A percentile compares a stretch with the other conserved stretches of the same genome.
phyloP scores from a whole-genome alignment of 2,329 filamentous ascomycete genomes.

The Fusarium floridanum region DNA sequence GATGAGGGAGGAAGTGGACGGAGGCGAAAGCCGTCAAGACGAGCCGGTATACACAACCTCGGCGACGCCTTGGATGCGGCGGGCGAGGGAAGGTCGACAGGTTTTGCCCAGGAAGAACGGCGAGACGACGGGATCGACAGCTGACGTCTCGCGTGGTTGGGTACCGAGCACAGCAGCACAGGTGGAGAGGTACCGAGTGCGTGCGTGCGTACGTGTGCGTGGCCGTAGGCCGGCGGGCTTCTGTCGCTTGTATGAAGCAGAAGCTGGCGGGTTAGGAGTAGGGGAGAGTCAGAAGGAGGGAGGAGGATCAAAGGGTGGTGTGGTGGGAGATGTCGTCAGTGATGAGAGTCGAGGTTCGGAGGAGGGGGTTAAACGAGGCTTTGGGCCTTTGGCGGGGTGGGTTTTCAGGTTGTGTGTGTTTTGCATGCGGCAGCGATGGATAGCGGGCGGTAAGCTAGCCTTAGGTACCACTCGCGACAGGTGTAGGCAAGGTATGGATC shows the following conservation, averaged over 20 bases:
- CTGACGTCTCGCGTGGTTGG: conserved; percentile 31
- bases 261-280: conserved; percentile 34
- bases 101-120: neutral
- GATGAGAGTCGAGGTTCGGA: conserved; percentile 46
- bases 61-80: conserved; percentile 24
- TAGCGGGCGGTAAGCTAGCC: conserved; percentile 35
- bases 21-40: conserved; percentile 28
- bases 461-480: conserved; percentile 3
- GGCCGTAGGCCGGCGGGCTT: conserved; percentile 26
- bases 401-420: conserved; percentile 36
- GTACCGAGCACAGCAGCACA: conserved; percentile 26
- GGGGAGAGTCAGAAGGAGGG: conserved; percentile 24
- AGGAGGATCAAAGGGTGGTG: conserved; percentile 42
- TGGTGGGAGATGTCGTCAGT: conserved; percentile 55
- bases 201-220: conserved; percentile 20
- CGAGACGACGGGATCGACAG: conserved; percentile 16
- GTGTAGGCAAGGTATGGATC: neutral
- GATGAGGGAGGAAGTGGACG: conserved; percentile 14
- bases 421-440: conserved; percentile 36
- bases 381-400: conserved; percentile 48
- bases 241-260: conserved; percentile 28
- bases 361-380: conserved; percentile 32
- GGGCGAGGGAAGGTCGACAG: conserved; percentile 26
- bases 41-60: conserved; percentile 31
- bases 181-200: conserved; percentile 16